Percentiles rank a stretch among this genome's conserved stretches.
phyloP scores from a whole-genome alignment of 306 rosid genomes.

The Gastrolobium villosum region DNA sequence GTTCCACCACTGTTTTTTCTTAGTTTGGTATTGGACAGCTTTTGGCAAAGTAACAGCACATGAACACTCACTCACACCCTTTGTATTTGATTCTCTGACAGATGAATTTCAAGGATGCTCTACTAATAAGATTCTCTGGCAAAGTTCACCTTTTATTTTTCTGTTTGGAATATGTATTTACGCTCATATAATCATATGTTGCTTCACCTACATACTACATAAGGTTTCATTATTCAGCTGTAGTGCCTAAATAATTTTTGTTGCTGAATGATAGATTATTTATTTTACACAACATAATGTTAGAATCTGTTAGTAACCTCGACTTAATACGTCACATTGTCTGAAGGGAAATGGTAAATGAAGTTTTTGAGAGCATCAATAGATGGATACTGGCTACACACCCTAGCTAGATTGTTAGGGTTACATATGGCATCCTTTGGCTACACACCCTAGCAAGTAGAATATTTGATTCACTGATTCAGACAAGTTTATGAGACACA shows the following conservation, averaged over 20 bases:
- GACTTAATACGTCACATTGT: background rate
- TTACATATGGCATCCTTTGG: no score
- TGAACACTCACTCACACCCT: background rate
- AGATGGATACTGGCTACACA: no score
- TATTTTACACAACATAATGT: background rate
- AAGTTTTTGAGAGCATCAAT: no score
- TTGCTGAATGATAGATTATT: background rate
- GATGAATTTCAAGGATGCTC: conserved; percentile 15
- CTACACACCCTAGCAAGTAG: no score
- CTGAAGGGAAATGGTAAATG: no score
- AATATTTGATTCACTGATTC: no score
- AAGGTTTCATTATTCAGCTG: conserved; percentile 3
- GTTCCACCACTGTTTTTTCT: background rate
- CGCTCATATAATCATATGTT: background rate
- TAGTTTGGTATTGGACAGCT: background rate
- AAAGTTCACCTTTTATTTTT: no score
- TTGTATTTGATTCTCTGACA: background rate
- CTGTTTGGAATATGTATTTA: no score
- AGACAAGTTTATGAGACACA: no score
- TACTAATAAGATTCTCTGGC: background rate
- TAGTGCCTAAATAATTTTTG: background rate
- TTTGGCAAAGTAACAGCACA: background rate
- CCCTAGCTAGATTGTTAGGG: no score
- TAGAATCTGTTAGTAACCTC: background rate
- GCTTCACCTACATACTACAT: background rate